phyloP scores from a whole-genome alignment of 495 filamentous ascomycete genomes.

The Stereocaulon alpinum region DNA sequence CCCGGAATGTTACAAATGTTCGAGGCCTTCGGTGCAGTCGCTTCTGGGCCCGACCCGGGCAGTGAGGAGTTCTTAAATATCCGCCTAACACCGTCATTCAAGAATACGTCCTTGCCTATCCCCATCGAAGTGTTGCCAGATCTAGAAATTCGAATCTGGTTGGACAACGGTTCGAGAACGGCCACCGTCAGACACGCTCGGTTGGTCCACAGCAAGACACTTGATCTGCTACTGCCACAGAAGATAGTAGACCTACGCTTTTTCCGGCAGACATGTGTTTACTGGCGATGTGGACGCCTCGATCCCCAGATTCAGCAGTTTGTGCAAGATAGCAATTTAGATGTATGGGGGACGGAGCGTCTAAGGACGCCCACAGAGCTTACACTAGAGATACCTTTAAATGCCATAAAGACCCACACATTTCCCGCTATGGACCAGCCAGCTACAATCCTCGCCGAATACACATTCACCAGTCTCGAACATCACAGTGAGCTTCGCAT shows the following conservation, averaged over 20 bases:
- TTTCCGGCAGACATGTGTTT: neutral
- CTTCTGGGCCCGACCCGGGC: neutral
- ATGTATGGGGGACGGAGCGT: conserved; percentile 15
- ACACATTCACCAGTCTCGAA: conserved; percentile 15
- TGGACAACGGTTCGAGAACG: neutral
- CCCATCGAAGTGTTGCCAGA: conserved; percentile 11
- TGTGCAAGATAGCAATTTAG: conserved; percentile 15
- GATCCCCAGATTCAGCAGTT: conserved; percentile 18
- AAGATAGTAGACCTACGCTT: conserved; percentile 16
- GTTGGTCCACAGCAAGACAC: conserved; percentile 11
- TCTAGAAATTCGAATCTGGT: conserved; percentile 14
- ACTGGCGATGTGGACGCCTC: neutral
- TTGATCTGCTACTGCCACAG: conserved; percentile 18
- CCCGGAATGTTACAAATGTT: conserved; percentile 5
- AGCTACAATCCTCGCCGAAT: conserved; percentile 2
- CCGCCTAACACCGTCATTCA: conserved; percentile 1
- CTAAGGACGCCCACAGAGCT: conserved; percentile 14
- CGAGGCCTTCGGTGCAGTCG: neutral
- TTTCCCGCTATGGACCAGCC: neutral
- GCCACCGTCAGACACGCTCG: conserved; percentile 4
- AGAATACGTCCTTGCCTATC: neutral
- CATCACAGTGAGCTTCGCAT: conserved; percentile 8
- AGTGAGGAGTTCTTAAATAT: conserved; percentile 2
- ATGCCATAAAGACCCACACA: neutral
- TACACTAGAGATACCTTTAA: conserved; percentile 11